Evolutionary conservation across 176 grass and related monocot species (phyloP).

Genomic region (Zoysia japonica): DNA sequence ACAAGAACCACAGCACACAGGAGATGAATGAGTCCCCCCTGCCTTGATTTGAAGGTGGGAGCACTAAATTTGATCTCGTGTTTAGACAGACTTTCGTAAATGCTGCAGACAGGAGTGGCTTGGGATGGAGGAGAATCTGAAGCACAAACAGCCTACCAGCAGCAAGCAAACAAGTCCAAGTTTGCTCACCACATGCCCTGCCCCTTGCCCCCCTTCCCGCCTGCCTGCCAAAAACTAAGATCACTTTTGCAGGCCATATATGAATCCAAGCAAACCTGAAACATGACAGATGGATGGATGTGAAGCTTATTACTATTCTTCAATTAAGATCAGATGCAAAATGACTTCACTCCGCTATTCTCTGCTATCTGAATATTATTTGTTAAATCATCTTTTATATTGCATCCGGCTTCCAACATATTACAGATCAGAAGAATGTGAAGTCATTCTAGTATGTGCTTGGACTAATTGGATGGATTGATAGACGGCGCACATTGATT

Average conservation of each 20-base stretch:
- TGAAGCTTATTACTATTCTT: background rate
- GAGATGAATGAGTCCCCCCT: background rate
- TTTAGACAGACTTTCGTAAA: slow-evolving; percentile 20
- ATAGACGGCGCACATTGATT: slow-evolving; percentile 18
- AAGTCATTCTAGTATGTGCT: background rate
- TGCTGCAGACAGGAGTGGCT: background rate
- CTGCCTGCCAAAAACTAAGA: background rate
- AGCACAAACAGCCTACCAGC: slow-evolving; percentile 10
- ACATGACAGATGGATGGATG: slow-evolving; percentile 39
- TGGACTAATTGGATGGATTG: slow-evolving; percentile 29
- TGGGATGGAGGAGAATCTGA: slow-evolving; percentile 25
- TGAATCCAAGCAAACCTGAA: background rate
- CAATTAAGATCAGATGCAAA: background rate
- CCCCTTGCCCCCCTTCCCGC: too few relatives aligned
- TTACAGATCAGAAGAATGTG: background rate
- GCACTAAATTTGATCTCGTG: slow-evolving; percentile 36
- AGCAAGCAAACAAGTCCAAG: slow-evolving; percentile 27
- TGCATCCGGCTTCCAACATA: background rate
- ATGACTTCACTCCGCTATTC: background rate
- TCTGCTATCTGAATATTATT: background rate
- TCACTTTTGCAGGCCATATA: slow-evolving; percentile 13
- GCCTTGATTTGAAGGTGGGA: slow-evolving; percentile 1
- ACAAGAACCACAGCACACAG: too few relatives aligned
- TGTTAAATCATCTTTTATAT: background rate
- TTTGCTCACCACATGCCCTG: background rate